phyloP scores from a whole-genome alignment of 2,329 filamentous ascomycete genomes.

The Pseudogymnoascus sp. region DNA sequence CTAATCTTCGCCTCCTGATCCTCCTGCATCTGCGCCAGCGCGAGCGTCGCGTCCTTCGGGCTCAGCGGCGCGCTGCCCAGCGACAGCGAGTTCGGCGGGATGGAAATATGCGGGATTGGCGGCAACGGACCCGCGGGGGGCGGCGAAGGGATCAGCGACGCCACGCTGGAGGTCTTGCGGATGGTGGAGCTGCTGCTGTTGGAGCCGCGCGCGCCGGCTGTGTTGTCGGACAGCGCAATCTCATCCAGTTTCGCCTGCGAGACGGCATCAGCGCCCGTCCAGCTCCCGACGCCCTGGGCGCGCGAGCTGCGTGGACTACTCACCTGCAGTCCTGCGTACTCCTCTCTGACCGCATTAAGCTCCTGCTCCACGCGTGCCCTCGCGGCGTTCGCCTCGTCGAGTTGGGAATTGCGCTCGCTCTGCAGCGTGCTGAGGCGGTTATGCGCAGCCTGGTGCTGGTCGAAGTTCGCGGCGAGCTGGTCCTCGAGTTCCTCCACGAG shows the following conservation, averaged over 20 bases:
- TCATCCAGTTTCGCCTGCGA: conserved; percentile 55
- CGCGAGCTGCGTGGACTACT: conserved; percentile 15
- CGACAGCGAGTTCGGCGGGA: conserved; percentile 38
- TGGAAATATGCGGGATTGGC: conserved; percentile 62
- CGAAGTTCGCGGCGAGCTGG: conserved; percentile 89
- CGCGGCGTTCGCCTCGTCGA: conserved; percentile 69
- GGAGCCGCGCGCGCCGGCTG: conserved; percentile 46
- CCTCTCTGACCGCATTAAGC: conserved; percentile 58
- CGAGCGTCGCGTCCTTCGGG: conserved; percentile 31
- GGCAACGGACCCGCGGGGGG: conserved; percentile 94
- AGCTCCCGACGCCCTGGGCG: background rate
- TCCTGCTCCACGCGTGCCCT: conserved; percentile 58
- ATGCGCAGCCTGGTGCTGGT: conserved; percentile 77
- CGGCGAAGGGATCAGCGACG: conserved; percentile 73
- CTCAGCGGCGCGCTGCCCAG: conserved; percentile 26
- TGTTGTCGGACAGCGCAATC: conserved; percentile 18
- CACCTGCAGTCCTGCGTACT: conserved; percentile 65
- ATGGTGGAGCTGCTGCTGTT: conserved; percentile 53
- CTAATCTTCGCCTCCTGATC: conserved; percentile 93
- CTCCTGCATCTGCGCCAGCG: conserved; percentile 72
- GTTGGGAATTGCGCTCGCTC: conserved; percentile 62
- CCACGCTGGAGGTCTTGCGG: conserved; percentile 76
- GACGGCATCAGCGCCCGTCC: conserved; percentile 17
- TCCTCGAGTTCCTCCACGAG: conserved; percentile 95
- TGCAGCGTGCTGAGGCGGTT: conserved; percentile 81